phyloP scores from a whole-genome alignment of 192 early-diverging fungal species.

The Phycomyces nitens region DNA sequence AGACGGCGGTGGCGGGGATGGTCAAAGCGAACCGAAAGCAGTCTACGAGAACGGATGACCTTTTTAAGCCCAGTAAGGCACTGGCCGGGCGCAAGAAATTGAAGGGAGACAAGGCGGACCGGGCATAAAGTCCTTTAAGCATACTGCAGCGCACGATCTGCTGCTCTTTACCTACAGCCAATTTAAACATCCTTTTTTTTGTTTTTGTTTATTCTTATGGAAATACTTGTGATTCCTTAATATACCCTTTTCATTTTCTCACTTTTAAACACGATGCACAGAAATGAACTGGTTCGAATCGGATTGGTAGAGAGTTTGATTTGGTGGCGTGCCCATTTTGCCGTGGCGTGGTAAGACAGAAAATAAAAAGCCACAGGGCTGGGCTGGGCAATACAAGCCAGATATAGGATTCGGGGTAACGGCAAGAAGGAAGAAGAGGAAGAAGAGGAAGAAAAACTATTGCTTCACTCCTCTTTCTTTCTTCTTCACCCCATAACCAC shows the following conservation, averaged over 20 bases:
- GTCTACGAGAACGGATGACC: neutral
- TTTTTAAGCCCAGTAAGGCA: neutral
- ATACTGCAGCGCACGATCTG: too few species aligned
- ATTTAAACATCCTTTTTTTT: neutral
- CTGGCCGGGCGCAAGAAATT: neutral
- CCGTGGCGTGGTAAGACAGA: neutral
- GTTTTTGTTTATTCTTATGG: neutral
- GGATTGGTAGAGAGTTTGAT: neutral
- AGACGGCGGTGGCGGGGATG: too few species aligned
- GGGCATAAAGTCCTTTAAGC: too few species aligned
- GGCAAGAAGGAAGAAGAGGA: too few species aligned
- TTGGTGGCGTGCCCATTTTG: neutral
- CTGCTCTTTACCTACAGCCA: too few species aligned
- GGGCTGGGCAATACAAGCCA: neutral
- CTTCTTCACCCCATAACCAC: too few species aligned
- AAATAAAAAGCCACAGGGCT: slow-evolving; percentile 2
- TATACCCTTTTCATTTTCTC: neutral
- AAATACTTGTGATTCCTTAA: neutral
- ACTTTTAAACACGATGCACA: neutral
- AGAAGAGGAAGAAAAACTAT: too few species aligned
- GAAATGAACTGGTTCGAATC: too few species aligned
- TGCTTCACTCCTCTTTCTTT: too few species aligned
- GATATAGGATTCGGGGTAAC: too few species aligned
- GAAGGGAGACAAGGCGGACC: neutral
- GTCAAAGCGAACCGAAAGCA: neutral